phyloP scores from a whole-genome alignment of 129 eudicot genomes.

The Solidago caesia region DNA sequence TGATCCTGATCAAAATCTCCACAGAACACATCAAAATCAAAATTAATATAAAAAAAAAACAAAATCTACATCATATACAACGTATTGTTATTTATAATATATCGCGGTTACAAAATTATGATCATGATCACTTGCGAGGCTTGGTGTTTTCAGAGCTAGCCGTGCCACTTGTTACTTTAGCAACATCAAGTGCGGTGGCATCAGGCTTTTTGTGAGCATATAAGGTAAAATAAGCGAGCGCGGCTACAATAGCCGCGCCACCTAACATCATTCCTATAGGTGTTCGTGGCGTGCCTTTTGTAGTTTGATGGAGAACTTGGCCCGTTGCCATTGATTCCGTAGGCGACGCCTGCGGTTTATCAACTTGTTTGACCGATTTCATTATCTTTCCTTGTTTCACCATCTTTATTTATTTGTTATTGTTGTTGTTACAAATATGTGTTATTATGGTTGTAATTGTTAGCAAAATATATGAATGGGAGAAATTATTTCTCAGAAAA shows the following conservation, averaged over 20 bases:
- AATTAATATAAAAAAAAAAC: no score
- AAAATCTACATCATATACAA: no score
- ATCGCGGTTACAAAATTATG: no score
- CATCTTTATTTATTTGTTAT: background rate
- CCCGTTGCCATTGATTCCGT: constrained; percentile 18
- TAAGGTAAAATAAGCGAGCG: constrained; percentile 45
- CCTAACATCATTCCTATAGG: constrained; percentile 45
- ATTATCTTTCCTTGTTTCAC: constrained; percentile 3
- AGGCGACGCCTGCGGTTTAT: background rate
- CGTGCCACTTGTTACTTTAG: constrained; percentile 39
- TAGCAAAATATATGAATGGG: background rate
- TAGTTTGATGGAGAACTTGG: constrained; percentile 50
- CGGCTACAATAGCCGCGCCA: constrained; percentile 35
- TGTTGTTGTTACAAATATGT: background rate
- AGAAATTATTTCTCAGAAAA: background rate
- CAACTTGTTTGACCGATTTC: background rate
- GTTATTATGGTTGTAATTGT: background rate
- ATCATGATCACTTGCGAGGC: constrained; percentile 29
- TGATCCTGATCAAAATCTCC: no score
- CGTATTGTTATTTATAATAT: no score
- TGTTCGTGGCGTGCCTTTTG: constrained; percentile 31
- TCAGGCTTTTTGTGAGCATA: constrained; percentile 59
- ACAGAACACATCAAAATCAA: no score
- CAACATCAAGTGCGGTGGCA: constrained; percentile 61
- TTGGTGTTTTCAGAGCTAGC: constrained; percentile 42